Percentiles rank a stretch among this genome's conserved stretches.
Conservation (phyloP, 176 grass and related monocot species). For the Alloteropsis semialata region DNA sequence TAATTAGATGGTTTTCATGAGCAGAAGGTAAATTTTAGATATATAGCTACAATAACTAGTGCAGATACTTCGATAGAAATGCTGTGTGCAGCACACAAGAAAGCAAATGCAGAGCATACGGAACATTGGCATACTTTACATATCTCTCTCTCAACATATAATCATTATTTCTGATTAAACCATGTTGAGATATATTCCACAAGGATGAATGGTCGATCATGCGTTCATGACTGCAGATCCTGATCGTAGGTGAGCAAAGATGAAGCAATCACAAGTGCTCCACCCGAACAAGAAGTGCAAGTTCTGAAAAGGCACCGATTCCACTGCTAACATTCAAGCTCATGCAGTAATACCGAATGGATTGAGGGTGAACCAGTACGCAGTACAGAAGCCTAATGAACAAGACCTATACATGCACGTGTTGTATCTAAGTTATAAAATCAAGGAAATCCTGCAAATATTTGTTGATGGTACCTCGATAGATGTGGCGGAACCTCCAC, state of each 20-base stretch:
- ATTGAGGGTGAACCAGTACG: not conserved
- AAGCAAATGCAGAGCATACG: conserved; percentile 6
- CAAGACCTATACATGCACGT: not conserved
- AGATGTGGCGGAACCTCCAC: conserved; percentile 99
- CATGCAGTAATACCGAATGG: not conserved
- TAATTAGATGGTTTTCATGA: not conserved
- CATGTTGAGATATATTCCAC: not conserved
- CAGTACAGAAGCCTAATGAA: not conserved
- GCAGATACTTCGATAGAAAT: not conserved
- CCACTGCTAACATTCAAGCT: not conserved
- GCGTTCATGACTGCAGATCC: not conserved
- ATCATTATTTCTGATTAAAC: not conserved
- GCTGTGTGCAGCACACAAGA: not conserved
- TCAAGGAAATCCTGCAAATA: not conserved
- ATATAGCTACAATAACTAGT: not conserved
- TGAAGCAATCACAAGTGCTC: not conserved
- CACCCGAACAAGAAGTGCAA: not conserved
- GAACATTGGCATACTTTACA: not conserved
- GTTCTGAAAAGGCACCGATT: not conserved
- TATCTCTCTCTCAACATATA: not conserved
- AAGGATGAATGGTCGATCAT: not conserved
- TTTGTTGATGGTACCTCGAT: conserved; percentile 53
- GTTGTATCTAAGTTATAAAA: not conserved
- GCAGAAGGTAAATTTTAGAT: not conserved
- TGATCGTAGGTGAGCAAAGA: not conserved